A percentile compares a stretch with the other conserved stretches of the same genome.
phyloP scores from a whole-genome alignment of 176 grass and related monocot species.

The Eleusine indica region DNA sequence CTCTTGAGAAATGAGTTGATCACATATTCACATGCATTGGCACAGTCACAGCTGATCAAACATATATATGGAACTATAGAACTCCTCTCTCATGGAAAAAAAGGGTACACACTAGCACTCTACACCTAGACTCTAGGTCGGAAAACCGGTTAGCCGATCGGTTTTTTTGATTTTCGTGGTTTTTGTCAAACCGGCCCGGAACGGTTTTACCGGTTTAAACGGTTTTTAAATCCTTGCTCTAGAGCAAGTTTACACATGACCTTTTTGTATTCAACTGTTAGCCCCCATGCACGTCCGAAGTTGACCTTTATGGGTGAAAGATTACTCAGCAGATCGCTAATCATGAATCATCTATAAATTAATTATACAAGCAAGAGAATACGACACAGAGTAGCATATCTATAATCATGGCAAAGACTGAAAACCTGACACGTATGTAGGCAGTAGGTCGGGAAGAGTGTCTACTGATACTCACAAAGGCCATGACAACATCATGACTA shows the following conservation, averaged over 20 bases:
- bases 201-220: too few species aligned
- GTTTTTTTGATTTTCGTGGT: too few species aligned
- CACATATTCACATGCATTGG: too few species aligned
- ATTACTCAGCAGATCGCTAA: neutral
- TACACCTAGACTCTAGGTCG: neutral
- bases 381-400: neutral
- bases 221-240: neutral
- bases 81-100: too few species aligned
- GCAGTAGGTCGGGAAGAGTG: neutral
- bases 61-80: too few species aligned
- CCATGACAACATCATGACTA: neutral
- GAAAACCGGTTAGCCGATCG: too few species aligned
- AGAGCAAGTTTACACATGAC: conserved; percentile 10
- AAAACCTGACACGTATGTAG: neutral
- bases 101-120: too few species aligned
- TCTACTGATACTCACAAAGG: neutral
- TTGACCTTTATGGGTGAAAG: neutral
- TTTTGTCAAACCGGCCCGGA: too few species aligned
- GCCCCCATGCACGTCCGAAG: conserved; percentile 6
- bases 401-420: neutral
- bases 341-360: neutral
- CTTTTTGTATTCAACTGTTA: neutral
- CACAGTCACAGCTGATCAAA: too few species aligned
- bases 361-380: neutral
- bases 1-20: too few species aligned